Evolutionary conservation across 768 basidiomycete genomes (phyloP), one percentile per base, ranked within the genome.

Genomic region (Leccinellum albellum): DNA sequence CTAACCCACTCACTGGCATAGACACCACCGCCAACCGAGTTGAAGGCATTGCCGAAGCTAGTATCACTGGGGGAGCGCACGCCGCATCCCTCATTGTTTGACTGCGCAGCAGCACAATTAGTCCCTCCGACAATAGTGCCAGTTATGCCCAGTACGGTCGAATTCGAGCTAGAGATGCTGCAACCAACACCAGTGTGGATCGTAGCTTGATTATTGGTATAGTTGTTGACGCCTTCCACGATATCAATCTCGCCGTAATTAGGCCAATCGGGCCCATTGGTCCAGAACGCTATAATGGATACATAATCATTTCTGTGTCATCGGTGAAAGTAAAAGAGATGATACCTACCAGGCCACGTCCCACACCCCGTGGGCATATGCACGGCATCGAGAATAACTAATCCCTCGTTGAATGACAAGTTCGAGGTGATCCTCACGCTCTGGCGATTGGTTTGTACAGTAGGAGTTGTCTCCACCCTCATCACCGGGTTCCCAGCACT

Each of bases 361-460:
- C 86, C 93, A 71, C 93, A 95, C 14, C 93, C 94, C 0, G 86
- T 85, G 8, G 93, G 93, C 87, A 94, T 92, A 69, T 96, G 93
- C 24, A 85, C 78, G 24, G 91, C 82, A 72, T 95, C 92, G 79
- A 94, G 79, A 47, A 94, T 77, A 59, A 94, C 78, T 33, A 97
- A 76, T 35, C 81, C 86, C 8, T 83, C 83, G 32, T 81, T 88
- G 65, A 82, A 88, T 3, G 75, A 71, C 51, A 75, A 70, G 28
- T 84, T 68, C 0, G 87, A 84, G 49, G 83, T 85, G 62, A 98
- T 88, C 60, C 94, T 86, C 37, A 96, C 80, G 61, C 88, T 87
- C 70, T 84, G 79, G 58, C 94, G 83, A 53, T 80, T 87, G 40
- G 70, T 81, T n/a, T 79, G 65, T 31, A 94, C 87, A 17, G 73